phyloP scores from a whole-genome alignment of 176 grass and related monocot species.

The maize (Zea mays) region Zm-B73-REFERENCE-NAM-5.0 NC_050098.1:217647001-217647500 shows the following conservation, averaged over 20 bases:
- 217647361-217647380: conserved; percentile 80
- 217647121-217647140: conserved; percentile 25
- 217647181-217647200: not conserved
- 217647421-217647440: conserved; percentile 78
- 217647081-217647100: conserved; percentile 5
- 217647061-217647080: conserved; percentile 2
- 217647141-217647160: not conserved
- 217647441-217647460: conserved; percentile 90
- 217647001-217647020: not conserved
- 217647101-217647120: not conserved
- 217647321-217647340: conserved; percentile 96
- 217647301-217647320: conserved; percentile 69
- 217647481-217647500: conserved; percentile 91
- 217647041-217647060: not conserved
- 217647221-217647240: conserved; percentile 19
- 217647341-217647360: conserved; percentile 92
- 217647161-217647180: conserved; percentile 6
- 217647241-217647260: conserved; percentile 15
- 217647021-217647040: not conserved
- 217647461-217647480: conserved; percentile 71
- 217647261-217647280: conserved; percentile 18
- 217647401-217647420: conserved; percentile 75
- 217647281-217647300: conserved; percentile 32
- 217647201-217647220: conserved; percentile 21
- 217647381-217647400: conserved; percentile 83